Conservation (phyloP, 2,329 filamentous ascomycete species). For the Exophiala spinifera region DNA sequence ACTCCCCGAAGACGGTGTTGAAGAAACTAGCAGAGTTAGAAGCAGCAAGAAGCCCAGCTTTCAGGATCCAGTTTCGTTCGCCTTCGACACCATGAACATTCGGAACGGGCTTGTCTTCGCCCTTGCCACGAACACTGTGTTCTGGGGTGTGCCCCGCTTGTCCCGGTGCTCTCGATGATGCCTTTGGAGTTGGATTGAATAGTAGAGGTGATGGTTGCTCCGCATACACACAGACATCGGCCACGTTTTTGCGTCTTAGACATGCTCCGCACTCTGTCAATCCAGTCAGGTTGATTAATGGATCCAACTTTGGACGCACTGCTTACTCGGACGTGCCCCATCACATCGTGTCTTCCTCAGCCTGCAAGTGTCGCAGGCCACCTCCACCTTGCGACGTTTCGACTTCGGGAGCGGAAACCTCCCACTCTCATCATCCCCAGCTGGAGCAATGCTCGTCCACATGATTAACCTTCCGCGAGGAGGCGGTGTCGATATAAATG, state of each 20-base stretch:
- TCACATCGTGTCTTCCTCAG: slow-evolving; percentile 1
- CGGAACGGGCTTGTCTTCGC: too few relatives aligned
- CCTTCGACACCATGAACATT: too few relatives aligned
- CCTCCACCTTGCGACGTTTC: background rate
- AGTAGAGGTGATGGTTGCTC: background rate
- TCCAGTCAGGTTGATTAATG: background rate
- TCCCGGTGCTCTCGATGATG: background rate
- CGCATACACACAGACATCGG: background rate
- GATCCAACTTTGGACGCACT: too few relatives aligned
- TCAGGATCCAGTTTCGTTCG: background rate
- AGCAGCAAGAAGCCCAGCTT: background rate
- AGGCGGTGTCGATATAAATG: too few relatives aligned
- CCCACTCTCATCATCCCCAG: too few relatives aligned
- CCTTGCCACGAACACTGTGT: background rate
- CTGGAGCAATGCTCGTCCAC: too few relatives aligned
- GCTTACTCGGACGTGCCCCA: background rate
- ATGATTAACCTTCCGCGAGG: too few relatives aligned
- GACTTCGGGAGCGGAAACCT: slow-evolving; percentile 14
- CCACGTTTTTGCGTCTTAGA: background rate
- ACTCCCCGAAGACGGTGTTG: background rate
- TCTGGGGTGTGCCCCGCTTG: background rate
- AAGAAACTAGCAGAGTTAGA: slow-evolving; percentile 2
- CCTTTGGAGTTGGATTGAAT: background rate
- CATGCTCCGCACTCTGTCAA: background rate
- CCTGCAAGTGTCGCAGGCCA: background rate